Evolutionary conservation across 441 rosid genomes (phyloP), one percentile per base, ranked within the genome.

Genomic region (Erodium moschatum): DNA sequence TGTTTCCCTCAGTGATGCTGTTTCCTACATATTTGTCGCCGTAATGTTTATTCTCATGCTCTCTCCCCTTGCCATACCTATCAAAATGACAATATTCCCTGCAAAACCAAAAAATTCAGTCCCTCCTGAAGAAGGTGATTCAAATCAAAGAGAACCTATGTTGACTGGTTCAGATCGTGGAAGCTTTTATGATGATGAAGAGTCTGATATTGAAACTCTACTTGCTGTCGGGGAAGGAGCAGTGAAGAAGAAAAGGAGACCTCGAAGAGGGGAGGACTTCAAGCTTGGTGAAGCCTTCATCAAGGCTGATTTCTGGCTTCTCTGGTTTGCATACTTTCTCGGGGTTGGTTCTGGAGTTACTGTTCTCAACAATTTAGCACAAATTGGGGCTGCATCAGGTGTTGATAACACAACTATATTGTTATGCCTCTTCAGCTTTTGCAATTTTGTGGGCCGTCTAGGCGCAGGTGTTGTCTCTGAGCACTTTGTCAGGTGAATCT

Each of bases 231-330:
- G 96, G 40, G 92, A 89, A 78, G 99, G 97, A 63, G 97, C 97
- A 21, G 85, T 91, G 72, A 88, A 71, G 87, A 83, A 88, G 87
- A 91, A 86, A 79, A 84, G 86, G 72, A 86, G 81, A 70, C 97
- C 97, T 7, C 84, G 86, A 78, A 82, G 99, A 71, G 98, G 97
- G 35, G 98, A 94, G 80, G 99, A 91, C 70, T 94, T 91, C 83
- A 89, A 82, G 80, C 63, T 91, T 72, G 76, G 68, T 38, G 91
- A 94, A 81, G 97, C 88, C 69, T 78, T 89, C 63, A 70, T 87
- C 66, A 90, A 90, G 85, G 95, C 96, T 48, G 97, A 93, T 77
- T 93, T 87, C 77, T 93, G 98, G 98, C 95, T 93, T 69, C 96
- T 94, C 58, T 91, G 97, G 97, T 69, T 80, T 63, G 83, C 78